phyloP scores from a whole-genome alignment of 2,329 filamentous ascomycete species.

The Pseudogymnoascus sp. region DNA sequence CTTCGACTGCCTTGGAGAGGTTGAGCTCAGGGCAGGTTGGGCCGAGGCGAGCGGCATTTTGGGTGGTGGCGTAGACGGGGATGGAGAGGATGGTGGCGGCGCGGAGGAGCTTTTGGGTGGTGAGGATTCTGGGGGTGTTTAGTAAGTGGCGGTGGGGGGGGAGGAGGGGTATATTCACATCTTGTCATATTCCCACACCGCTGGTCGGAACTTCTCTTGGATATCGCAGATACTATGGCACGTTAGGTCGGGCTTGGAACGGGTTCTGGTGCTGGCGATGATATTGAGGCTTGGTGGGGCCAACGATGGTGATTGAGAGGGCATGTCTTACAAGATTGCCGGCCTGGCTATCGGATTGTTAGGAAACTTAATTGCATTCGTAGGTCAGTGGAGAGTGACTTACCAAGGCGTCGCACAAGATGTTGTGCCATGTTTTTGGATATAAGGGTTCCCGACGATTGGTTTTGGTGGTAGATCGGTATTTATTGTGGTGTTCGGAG shows the following conservation, averaged over 20 bases:
- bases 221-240: constrained; percentile 74
- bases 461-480: neutral
- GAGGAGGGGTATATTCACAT: constrained; percentile 43
- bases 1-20: constrained; percentile 41
- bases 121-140: constrained; percentile 45
- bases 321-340: constrained; percentile 16
- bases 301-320: neutral
- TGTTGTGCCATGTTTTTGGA: constrained; percentile 7
- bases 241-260: neutral
- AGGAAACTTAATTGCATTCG: neutral
- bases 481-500: neutral
- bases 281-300: neutral
- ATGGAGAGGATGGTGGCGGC: constrained; percentile 58
- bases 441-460: neutral
- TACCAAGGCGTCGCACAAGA: constrained; percentile 11
- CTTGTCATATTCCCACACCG: constrained; percentile 78
- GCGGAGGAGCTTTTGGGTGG: constrained; percentile 59
- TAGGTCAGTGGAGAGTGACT: neutral
- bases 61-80: constrained; percentile 79
- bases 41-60: constrained; percentile 71
- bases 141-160: constrained; percentile 7
- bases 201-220: constrained; percentile 81
- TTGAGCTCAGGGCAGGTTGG: constrained; percentile 66
- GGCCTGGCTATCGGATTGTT: constrained; percentile 14
- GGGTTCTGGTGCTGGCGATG: neutral